A percentile compares a stretch with the other conserved stretches of the same genome.
Conservation (phyloP, 108 stramenopile species). For the Bacterosira constricta region DNA sequence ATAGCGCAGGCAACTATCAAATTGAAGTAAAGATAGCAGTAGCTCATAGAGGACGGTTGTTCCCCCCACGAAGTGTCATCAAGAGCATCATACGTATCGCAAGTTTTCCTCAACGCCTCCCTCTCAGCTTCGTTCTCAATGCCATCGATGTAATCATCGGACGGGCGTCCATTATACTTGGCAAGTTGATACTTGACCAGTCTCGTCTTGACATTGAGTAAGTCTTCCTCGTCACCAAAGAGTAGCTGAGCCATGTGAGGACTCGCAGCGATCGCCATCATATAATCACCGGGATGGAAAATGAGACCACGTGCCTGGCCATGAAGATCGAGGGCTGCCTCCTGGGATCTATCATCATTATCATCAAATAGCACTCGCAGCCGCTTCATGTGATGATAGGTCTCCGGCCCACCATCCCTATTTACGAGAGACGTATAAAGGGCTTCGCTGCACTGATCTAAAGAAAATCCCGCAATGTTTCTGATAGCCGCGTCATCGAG, state of each 20-base stretch:
- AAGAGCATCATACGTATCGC: conserved; percentile 6
- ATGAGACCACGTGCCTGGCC: conserved; percentile 2
- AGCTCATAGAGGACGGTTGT: conserved; percentile 9
- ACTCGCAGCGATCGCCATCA: conserved; percentile 4
- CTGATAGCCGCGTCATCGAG: neutral
- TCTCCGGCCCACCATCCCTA: too few relatives aligned
- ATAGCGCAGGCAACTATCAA: conserved; percentile 8
- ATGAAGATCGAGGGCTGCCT: neutral
- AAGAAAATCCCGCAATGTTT: neutral
- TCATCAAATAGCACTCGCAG: too few relatives aligned
- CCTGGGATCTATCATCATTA: too few relatives aligned
- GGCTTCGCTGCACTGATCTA: neutral
- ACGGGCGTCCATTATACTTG: conserved; percentile 9
- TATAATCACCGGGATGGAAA: neutral
- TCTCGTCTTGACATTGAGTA: conserved; percentile 8
- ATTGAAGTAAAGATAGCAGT: conserved; percentile 24
- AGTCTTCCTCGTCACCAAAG: conserved; percentile 14
- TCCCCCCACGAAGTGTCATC: neutral
- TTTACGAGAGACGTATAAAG: neutral
- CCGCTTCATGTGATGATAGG: too few relatives aligned
- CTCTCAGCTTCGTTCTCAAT: neutral
- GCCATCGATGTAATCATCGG: conserved; percentile 1
- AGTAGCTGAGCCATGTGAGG: conserved; percentile 9
- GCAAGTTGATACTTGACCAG: neutral
- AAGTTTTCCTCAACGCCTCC: neutral